A percentile compares a stretch with the other conserved stretches of the same genome.
These are phyloP conservation scores for Russula foetens DNA, from an alignment of 768 basidiomycete genomes.

Conservation along the genomic window DNA sequence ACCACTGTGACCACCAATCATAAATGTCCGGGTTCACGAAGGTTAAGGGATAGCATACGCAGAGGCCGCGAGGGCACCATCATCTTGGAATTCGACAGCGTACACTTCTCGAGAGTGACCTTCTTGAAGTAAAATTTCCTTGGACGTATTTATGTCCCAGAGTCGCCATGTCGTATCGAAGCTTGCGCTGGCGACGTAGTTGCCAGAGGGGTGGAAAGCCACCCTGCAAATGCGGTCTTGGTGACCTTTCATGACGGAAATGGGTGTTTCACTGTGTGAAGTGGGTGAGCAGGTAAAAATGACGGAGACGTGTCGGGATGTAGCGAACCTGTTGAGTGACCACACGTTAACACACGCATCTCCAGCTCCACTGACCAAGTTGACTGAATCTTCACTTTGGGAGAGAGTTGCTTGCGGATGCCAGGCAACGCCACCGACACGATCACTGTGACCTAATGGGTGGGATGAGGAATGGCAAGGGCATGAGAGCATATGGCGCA, in stretches of 20 bases:
- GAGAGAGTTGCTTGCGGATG: constrained; percentile 86
- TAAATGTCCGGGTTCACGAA: background rate
- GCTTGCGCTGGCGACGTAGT: constrained; percentile 89
- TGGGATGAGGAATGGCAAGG: constrained; percentile 12
- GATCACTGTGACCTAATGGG: constrained; percentile 70
- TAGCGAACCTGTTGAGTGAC: constrained; percentile 72
- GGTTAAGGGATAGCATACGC: constrained; percentile 48
- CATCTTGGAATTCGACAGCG: constrained; percentile 90
- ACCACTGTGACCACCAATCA: constrained; percentile 45
- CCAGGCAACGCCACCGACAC: constrained; percentile 95
- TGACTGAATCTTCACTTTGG: constrained; percentile 54
- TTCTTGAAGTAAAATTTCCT: constrained; percentile 85
- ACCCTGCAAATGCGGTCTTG: constrained; percentile 87
- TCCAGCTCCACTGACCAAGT: constrained; percentile 86
- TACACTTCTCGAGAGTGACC: constrained; percentile 98
- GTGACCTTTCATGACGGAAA: constrained; percentile 86
- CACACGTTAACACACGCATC: constrained; percentile 84
- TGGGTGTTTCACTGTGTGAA: constrained; percentile 61
- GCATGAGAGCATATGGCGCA: constrained; percentile 11
- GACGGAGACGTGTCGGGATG: background rate
- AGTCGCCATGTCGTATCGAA: constrained; percentile 97
- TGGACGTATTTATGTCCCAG: constrained; percentile 83
- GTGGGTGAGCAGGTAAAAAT: background rate
- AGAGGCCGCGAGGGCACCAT: constrained; percentile 87
- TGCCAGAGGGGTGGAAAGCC: constrained; percentile 93